Conservation (phyloP, 2,329 filamentous ascomycete species). For the Fusarium oxysporum region DNA sequence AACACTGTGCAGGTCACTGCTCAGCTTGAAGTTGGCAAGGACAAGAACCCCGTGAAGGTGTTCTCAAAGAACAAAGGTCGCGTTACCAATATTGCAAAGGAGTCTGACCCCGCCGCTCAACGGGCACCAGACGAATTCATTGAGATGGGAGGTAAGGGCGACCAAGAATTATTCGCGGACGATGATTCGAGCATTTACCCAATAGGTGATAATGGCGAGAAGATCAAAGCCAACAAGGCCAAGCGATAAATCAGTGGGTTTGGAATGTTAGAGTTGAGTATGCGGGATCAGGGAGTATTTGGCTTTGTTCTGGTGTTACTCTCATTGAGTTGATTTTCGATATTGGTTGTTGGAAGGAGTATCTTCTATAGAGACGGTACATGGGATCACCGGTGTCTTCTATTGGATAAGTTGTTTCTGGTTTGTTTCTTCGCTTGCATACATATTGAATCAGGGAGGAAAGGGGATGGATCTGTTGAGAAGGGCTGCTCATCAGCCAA, state of each 20-base stretch:
- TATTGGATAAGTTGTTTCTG: slow-evolving; percentile 2
- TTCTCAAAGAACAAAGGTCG: slow-evolving; percentile 75
- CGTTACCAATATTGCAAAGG: slow-evolving; percentile 58
- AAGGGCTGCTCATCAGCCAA: slow-evolving; percentile 2
- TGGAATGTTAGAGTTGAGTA: not conserved
- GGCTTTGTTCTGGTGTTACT: slow-evolving; percentile 20
- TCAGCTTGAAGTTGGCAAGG: slow-evolving; percentile 66
- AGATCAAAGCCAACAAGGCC: slow-evolving; percentile 47
- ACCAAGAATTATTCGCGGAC: slow-evolving; percentile 79
- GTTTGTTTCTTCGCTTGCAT: not conserved
- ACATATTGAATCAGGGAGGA: not conserved
- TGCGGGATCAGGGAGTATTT: not conserved
- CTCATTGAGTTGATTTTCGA: not conserved
- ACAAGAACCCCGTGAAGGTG: slow-evolving; percentile 75
- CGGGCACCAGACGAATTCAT: slow-evolving; percentile 82
- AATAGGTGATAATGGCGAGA: slow-evolving; percentile 46
- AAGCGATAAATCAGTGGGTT: slow-evolving; percentile 21
- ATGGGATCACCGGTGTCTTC: slow-evolving; percentile 12
- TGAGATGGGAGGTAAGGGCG: slow-evolving; percentile 86
- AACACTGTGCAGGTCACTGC: slow-evolving; percentile 74
- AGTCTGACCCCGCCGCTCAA: slow-evolving; percentile 74
- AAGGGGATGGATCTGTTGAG: not conserved
- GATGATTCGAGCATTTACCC: slow-evolving; percentile 66
- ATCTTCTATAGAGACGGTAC: slow-evolving; percentile 26
- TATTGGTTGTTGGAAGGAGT: slow-evolving; percentile 7